Evolutionary conservation across 345 rosid genomes (phyloP), one percentile per base, ranked within the genome.

Genomic region (Corchorus capsularis): DNA sequence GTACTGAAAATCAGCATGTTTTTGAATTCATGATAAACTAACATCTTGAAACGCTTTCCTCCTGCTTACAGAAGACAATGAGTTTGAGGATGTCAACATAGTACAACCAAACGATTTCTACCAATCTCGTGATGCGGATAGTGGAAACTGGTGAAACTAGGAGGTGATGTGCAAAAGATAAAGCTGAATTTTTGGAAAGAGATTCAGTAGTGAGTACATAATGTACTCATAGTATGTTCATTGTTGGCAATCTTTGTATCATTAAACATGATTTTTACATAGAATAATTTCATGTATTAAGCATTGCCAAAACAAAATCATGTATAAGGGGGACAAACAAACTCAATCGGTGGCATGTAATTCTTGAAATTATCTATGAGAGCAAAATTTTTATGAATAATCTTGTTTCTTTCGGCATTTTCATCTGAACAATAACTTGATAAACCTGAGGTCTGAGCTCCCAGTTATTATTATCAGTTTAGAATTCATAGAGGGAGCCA

Each of bases 61-160:
- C 62, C n/a, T 63, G 16, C 67, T 32, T 83, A 60, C 88, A 91
- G 96, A 91, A 79, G 90, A 87, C 83, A 82, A 82, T 43, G 86
- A 88, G 79, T 93, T 93, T 79, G 97, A 93, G 85, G 91, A 89
- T 77, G 84, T 91, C 79, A 79, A 89, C 85, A 89, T 88, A 57
- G 82, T 83, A 46, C 82, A 80, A 80, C 92, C 91, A 6, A 68
- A 81, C 43, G 88, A 88, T 79, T 92, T 90, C 82, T 90, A 83
- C 81, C 93, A 71, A 75, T 77, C 88, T 77, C 93, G 89, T 63
- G 94, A 92, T 64, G 85, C 76, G 68, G 87, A 88, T 59, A 80
- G 70, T 8, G 85, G 85, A 72, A 84, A 73, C 57, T 87, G 92
- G 92, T 90, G 85, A 87, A 73, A 39, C 68, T 20, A 34, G 17